phyloP scores from a whole-genome alignment of 2,329 filamentous ascomycete genomes.

The Alternaria burnsii region DNA sequence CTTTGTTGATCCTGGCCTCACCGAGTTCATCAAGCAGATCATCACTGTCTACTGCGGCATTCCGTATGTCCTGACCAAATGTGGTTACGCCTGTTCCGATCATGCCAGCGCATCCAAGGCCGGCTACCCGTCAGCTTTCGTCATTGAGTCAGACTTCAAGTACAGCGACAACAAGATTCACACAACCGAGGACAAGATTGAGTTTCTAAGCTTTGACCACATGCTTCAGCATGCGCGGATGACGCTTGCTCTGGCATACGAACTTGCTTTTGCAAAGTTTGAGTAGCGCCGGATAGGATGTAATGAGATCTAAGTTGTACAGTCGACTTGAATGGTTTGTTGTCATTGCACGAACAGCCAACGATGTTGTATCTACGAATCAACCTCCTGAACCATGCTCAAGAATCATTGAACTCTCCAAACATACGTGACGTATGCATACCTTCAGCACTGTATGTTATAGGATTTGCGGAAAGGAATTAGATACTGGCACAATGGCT shows the following conservation, averaged over 20 bases:
- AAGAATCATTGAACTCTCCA: neutral
- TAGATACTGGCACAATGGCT: neutral
- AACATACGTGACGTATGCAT: neutral
- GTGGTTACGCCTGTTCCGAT: slow-evolving; percentile 84
- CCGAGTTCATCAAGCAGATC: slow-evolving; percentile 88
- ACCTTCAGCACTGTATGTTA: neutral
- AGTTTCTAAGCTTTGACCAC: slow-evolving; percentile 82
- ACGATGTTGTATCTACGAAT: neutral
- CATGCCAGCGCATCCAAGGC: slow-evolving; percentile 78
- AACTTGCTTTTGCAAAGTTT: slow-evolving; percentile 81
- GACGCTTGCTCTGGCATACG: slow-evolving; percentile 83
- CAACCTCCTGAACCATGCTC: neutral
- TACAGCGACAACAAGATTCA: slow-evolving; percentile 73
- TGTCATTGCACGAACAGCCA: neutral
- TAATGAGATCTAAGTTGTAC: neutral
- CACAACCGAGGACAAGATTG: slow-evolving; percentile 73
- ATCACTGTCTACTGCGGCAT: slow-evolving; percentile 89
- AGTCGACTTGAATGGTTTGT: neutral
- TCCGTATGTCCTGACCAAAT: slow-evolving; percentile 85
- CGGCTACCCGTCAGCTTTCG: slow-evolving; percentile 77
- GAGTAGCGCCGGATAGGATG: slow-evolving; percentile 37
- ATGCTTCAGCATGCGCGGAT: slow-evolving; percentile 91
- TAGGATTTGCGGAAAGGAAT: neutral
- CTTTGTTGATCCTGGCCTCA: slow-evolving; percentile 83
- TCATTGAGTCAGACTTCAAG: slow-evolving; percentile 77